These are phyloP conservation scores for Cladophialophora immunda DNA, from an alignment of 2,329 filamentous ascomycete species.

Conservation along the genomic window DNA sequence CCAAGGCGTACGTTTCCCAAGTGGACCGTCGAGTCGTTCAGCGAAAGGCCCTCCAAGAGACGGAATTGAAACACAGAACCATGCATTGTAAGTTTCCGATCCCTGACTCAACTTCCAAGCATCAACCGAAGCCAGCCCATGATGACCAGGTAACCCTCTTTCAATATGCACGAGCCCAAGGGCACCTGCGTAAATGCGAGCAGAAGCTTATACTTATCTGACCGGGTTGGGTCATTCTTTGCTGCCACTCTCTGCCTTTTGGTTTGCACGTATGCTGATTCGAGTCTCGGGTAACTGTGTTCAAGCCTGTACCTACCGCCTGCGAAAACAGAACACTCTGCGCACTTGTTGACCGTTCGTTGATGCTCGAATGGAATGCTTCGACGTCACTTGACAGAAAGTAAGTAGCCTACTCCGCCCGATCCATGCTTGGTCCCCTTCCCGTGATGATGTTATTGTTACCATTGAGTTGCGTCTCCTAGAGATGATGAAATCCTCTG, in stretches of 20 bases:
- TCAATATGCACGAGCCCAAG: not conserved
- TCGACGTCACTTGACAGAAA: not conserved
- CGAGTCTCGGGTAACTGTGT: not conserved
- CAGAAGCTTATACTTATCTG: conserved; percentile 1
- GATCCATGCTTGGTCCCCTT: not conserved
- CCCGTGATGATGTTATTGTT: not conserved
- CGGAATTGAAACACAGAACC: not conserved
- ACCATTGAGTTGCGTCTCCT: not conserved
- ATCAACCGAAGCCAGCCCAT: not conserved
- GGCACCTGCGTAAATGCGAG: not conserved
- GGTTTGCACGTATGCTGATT: not conserved
- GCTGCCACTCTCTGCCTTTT: not conserved
- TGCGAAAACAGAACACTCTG: not conserved
- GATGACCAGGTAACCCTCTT: not conserved
- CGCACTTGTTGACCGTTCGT: not conserved
- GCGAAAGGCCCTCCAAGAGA: not conserved
- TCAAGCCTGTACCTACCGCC: not conserved
- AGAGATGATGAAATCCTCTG: not conserved
- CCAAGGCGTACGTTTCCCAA: not conserved
- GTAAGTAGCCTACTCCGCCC: not conserved
- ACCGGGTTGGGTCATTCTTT: not conserved
- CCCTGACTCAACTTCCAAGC: not conserved
- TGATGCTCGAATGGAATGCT: not conserved
- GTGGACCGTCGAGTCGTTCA: not conserved
- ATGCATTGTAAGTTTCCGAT: not conserved